Evolutionary conservation across 108 stramenopile species (phyloP), one percentile per base, ranked within the genome.

Genomic region (Fistulifera pelliculosa): DNA sequence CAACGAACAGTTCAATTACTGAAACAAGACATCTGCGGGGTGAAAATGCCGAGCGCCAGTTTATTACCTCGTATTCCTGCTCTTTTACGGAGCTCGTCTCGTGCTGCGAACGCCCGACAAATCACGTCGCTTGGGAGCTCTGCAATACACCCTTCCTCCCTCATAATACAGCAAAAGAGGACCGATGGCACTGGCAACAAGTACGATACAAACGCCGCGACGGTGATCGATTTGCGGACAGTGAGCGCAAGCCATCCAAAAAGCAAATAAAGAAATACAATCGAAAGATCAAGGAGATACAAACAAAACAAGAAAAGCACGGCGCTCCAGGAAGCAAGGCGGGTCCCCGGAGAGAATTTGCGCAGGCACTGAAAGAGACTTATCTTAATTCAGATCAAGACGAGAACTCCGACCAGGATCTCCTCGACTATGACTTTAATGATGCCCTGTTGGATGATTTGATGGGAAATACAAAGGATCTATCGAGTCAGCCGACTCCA

Each of bases 401-500:
- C 61, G 31, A 3, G 31, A n/a, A n/a, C n/a, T n/a, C n/a, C n/a
- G 64, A 52, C 41, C 39, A 57, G 41, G 67, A 83, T 61, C 41
- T 56, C 56, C 19, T 28, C 55, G 77, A 87, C 18, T 91, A 91
- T 53, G 73, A 70, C 49, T 73, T 65, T 52, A 79, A 73, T 14
- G 78, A 91, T 68, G 90, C 85, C 16, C 23, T 85, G 1, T 23
- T 91, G 31, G 90, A 91, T 58, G 81, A 85, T 68, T 50, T 91
- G 14, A 75, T 91, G 69, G 85, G 83, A 2, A 85, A 85, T 53
- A 78, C 84, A 10, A 23, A 69, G 0, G 55, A 80, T 56, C 69
- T 83, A 57, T 83, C 87, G 26, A 79, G 71, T 42, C 61, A 70
- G 52, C 77, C 80, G 12, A 84, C 75, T 44, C 85, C 85, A 22